These are phyloP conservation scores for Hyaloperonospora arabidopsidis DNA, from an alignment of 352 stramenopile genomes.

Conservation along the genomic window DNA sequence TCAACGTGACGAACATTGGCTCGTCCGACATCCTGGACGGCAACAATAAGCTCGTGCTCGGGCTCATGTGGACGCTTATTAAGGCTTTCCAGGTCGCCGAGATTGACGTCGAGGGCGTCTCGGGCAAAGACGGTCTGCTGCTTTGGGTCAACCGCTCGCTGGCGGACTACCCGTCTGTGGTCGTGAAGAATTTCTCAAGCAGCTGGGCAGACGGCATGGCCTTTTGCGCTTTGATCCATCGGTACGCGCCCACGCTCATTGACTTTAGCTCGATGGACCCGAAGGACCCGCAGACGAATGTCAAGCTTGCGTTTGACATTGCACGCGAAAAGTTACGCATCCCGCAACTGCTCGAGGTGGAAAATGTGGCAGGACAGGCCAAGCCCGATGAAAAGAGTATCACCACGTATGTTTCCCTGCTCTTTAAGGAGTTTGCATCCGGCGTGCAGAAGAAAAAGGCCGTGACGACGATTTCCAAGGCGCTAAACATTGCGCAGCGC, in stretches of 20 bases:
- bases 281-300: slow-evolving; percentile 59
- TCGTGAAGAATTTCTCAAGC: slow-evolving; percentile 86
- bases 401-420: slow-evolving; percentile 86
- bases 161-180: slow-evolving; percentile 72
- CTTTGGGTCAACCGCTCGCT: slow-evolving; percentile 86
- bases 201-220: slow-evolving; percentile 84
- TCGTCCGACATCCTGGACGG: slow-evolving; percentile 88
- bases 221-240: slow-evolving; percentile 88
- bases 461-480: slow-evolving; percentile 85
- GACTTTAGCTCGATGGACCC: slow-evolving; percentile 71
- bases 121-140: slow-evolving; percentile 84
- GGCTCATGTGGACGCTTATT: slow-evolving; percentile 90
- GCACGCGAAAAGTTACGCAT: slow-evolving; percentile 83
- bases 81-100: slow-evolving; percentile 85
- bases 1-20: slow-evolving; percentile 88
- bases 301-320: slow-evolving; percentile 79
- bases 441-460: slow-evolving; percentile 87
- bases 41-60: slow-evolving; percentile 88
- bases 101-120: slow-evolving; percentile 85
- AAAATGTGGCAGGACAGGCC: slow-evolving; percentile 70
- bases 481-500: slow-evolving; percentile 84
- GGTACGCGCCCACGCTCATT: slow-evolving; percentile 80
- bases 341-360: slow-evolving; percentile 79
- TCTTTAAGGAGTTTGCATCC: slow-evolving; percentile 89
- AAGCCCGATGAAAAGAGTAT: slow-evolving; percentile 90